Conservation (phyloP, 352 stramenopile genomes). For the Albugo laibachii region DNA sequence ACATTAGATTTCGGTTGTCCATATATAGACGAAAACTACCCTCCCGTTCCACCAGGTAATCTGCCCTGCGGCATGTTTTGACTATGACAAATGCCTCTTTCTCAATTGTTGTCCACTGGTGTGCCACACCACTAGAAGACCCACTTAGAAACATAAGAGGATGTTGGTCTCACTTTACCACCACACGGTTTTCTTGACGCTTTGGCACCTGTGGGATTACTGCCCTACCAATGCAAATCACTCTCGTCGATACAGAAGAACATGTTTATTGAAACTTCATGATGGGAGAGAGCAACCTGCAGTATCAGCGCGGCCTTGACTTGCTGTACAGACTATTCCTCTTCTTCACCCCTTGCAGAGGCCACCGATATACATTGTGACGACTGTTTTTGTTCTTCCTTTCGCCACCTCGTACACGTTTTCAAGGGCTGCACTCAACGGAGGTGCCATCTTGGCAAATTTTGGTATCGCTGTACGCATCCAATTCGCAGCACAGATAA, state of each 20-base stretch:
- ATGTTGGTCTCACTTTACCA: no score
- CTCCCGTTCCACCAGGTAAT: no score
- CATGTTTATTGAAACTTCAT: not conserved
- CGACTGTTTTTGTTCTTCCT: constrained; percentile 7
- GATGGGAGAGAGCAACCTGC: constrained; percentile 9
- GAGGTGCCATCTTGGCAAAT: constrained; percentile 5
- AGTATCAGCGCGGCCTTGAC: constrained; percentile 2
- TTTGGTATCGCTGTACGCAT: constrained; percentile 15
- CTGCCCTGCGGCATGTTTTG: no score
- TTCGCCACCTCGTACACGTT: not conserved
- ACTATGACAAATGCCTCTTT: no score
- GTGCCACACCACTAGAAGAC: no score
- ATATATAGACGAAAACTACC: no score
- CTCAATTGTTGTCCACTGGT: no score
- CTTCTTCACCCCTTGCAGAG: constrained; percentile 1
- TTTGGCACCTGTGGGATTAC: no score
- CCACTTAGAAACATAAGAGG: no score
- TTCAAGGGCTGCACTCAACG: constrained; percentile 6
- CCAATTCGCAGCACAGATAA: constrained; percentile 13
- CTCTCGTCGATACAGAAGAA: constrained; percentile 11
- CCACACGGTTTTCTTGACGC: no score
- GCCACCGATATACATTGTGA: constrained; percentile 1
- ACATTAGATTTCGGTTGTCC: no score
- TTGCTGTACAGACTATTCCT: not conserved
- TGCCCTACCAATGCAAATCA: constrained; percentile 8